Evolutionary conservation across 148 eudicot species (phyloP).

Genomic region (Suaeda aralocaspica): DNA sequence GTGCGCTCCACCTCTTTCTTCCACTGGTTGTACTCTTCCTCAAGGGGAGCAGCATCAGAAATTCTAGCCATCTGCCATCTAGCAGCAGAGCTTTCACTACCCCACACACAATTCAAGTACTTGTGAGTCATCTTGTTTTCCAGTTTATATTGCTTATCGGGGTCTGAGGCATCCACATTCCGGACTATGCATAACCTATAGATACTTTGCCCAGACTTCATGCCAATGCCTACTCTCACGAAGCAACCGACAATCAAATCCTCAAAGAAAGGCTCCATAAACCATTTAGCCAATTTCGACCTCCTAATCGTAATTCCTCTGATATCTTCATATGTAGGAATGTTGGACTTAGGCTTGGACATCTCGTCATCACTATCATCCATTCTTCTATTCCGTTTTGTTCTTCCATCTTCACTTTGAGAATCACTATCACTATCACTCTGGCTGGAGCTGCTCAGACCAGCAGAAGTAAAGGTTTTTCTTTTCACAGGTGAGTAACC

Average conservation of each 20-base stretch:
- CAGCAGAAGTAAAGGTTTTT: conserved; percentile 45
- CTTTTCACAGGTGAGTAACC: conserved; percentile 62
- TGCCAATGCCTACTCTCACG: conserved; percentile 95
- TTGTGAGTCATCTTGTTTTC: conserved; percentile 91
- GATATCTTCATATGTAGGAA: conserved; percentile 69
- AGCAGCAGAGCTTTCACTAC: conserved; percentile 91
- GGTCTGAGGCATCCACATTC: conserved; percentile 79
- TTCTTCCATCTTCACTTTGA: conserved; percentile 60
- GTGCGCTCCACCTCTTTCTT: conserved; percentile 80
- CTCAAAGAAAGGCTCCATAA: conserved; percentile 98
- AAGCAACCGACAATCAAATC: conserved; percentile 94
- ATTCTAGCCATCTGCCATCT: conserved; percentile 99
- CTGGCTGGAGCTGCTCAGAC: conserved; percentile 53
- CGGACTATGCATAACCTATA: conserved; percentile 84
- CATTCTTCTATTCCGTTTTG: conserved; percentile 53
- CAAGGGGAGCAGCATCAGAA: conserved; percentile 72
- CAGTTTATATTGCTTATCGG: conserved; percentile 74
- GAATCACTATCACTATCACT: conserved; percentile 75
- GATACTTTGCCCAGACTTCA: conserved; percentile 63
- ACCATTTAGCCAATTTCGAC: conserved; percentile 84
- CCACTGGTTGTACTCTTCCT: conserved; percentile 91
- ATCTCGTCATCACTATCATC: conserved; percentile 79
- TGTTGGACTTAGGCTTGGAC: conserved; percentile 47
- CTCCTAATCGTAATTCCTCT: conserved; percentile 68
- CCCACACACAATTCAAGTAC: conserved; percentile 90